These are phyloP conservation scores for Magnusiomyces tetraspermus DNA, from an alignment of 1,139 yeast species.

Conservation along the genomic window DNA sequence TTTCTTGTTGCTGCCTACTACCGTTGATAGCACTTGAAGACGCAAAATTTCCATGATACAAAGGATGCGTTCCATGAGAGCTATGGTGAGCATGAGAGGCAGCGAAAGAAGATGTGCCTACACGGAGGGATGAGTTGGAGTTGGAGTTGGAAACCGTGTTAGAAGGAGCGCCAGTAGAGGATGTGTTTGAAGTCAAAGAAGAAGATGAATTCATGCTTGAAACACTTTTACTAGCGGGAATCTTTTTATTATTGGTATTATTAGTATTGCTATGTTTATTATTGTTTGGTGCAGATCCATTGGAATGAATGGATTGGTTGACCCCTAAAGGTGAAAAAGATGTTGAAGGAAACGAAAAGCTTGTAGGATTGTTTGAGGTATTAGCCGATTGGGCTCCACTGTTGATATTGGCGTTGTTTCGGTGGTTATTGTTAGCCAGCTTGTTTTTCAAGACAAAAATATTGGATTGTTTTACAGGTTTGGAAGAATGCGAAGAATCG, in stretches of 20 bases:
- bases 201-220: background rate
- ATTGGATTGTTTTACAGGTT: constrained; percentile 1
- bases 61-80: constrained; percentile 2
- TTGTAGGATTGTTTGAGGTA: background rate
- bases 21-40: constrained; percentile 13
- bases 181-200: background rate
- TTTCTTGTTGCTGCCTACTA: constrained; percentile 14
- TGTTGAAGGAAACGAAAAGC: constrained; percentile 1
- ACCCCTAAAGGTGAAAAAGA: background rate
- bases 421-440: background rate
- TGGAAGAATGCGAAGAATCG: constrained; percentile 16
- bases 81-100: constrained; percentile 3
- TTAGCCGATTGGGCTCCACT: background rate
- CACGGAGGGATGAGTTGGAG: constrained; percentile 7
- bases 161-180: background rate
- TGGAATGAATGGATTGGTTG: background rate
- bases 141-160: constrained; percentile 1
- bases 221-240: background rate
- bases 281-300: background rate
- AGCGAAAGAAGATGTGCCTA: constrained; percentile 7
- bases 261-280: too few species aligned
- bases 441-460: background rate
- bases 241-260: background rate
- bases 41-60: background rate
- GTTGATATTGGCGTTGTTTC: background rate